Conservation (phyloP, 495 filamentous ascomycete genomes). For the Thermothielavioides terrestris region DNA sequence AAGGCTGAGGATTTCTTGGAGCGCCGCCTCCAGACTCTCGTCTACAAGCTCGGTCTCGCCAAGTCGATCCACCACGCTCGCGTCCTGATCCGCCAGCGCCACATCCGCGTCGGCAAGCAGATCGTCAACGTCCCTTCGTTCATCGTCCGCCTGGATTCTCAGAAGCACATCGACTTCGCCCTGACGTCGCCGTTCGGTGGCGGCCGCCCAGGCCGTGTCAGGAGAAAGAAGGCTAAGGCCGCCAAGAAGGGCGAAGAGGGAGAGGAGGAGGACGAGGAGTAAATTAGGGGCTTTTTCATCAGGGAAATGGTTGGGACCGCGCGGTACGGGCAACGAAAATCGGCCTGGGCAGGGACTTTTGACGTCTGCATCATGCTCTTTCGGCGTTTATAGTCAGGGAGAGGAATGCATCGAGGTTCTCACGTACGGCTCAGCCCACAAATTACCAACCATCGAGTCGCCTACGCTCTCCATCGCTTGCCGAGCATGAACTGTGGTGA, state of each 20-base stretch:
- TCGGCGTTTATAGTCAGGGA: slow-evolving; percentile 26
- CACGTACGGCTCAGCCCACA: slow-evolving; percentile 15
- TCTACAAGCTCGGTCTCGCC: slow-evolving; percentile 99
- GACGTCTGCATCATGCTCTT: slow-evolving; percentile 25
- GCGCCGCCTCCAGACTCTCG: slow-evolving; percentile 97
- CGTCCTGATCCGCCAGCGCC: slow-evolving; percentile 96
- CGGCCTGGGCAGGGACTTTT: slow-evolving; percentile 24
- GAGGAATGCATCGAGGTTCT: slow-evolving; percentile 23
- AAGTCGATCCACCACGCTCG: slow-evolving; percentile 99
- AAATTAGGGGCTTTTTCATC: slow-evolving; percentile 27
- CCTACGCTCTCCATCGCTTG: not conserved
- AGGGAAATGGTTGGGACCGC: slow-evolving; percentile 22
- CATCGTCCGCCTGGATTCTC: slow-evolving; percentile 97
- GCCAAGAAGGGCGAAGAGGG: slow-evolving; percentile 82
- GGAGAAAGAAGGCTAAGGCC: slow-evolving; percentile 98
- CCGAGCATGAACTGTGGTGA: no score
- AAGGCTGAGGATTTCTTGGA: slow-evolving; percentile 99
- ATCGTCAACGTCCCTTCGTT: slow-evolving; percentile 99
- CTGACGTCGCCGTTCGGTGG: slow-evolving; percentile 96
- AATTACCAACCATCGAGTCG: slow-evolving; percentile 10
- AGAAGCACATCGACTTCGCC: slow-evolving; percentile 99
- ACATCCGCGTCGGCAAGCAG: slow-evolving; percentile 99
- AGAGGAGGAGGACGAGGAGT: slow-evolving; percentile 86
- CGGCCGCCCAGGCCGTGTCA: slow-evolving; percentile 89
- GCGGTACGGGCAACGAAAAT: slow-evolving; percentile 35